Base-by-base conservation (phyloP, 140 eudicot genomes). In the Anethum foeniculum region DNA sequence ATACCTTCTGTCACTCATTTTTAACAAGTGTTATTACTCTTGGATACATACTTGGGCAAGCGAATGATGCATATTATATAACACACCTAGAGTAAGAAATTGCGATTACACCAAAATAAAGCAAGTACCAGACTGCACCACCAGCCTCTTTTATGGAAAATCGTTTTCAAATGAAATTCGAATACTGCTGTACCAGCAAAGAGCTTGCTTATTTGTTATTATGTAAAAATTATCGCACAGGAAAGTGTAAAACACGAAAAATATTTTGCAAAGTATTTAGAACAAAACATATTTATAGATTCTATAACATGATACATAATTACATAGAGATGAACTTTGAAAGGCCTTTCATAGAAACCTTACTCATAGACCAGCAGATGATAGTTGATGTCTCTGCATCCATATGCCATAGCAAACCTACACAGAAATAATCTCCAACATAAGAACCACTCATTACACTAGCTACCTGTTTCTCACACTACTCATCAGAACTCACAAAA, bases 401-500 rank as follows among this genome's bases (percentile, higher is more conserved):
- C 68, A 60, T 60, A 60, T n/a, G 5, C 68, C 68, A n/a, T 2
- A 60, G 68, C 15, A 60, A n/a, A 60, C 32, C 68, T 60, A 9
- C 7, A 58, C 65, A 58, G 30, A n/a, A n/a, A 56, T 23, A 2
- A 60, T 30, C 32, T 60, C 15, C 30, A 60, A 60, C 68, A 23
- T 60, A 60, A n/a, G n/a, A 60, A 60, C 68, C 32, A 8, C 67
- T n/a, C 30, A 60, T 30, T 60, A 60, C 32, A 25, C 36, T 16
- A 51, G 58, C 62, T n/a, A 62, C 34, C 69, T 62, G 5, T 62
- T 25, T 15, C 8, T n/a, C 15, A 62, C 34, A 62, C 69, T 9
- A 25, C 69, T 86, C 41, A 38, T 86, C 76, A 43, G 86, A 86
- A 79, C 78, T 74, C 89, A 88, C 87, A 75, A 93, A 93, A 81